phyloP scores from a whole-genome alignment of 495 filamentous ascomycete species.

The Astrothelium macrocarpum region DNA sequence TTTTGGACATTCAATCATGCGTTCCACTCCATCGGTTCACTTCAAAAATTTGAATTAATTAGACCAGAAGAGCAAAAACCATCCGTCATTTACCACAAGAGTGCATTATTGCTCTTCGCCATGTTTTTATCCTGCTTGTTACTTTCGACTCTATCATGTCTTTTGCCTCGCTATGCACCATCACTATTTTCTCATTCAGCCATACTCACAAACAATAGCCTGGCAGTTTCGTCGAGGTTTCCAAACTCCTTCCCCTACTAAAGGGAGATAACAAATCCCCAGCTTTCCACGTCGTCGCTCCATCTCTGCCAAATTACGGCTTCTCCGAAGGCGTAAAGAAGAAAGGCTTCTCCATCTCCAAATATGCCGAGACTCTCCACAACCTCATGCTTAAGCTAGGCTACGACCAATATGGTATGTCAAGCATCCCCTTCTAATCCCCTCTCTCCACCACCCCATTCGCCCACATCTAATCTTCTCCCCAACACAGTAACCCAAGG shows the following conservation, averaged over 20 bases:
- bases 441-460: not conserved
- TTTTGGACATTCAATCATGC: not conserved
- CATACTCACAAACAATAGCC: conserved; percentile 41
- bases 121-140: not conserved
- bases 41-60: not conserved
- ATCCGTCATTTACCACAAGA: no score
- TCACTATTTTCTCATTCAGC: not conserved
- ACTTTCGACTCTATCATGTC: not conserved
- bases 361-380: conserved; percentile 55
- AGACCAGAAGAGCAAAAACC: no score
- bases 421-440: not conserved
- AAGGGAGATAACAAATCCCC: conserved; percentile 35
- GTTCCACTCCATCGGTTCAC: not conserved
- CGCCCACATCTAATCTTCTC: not conserved
- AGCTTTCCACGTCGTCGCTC: conserved; percentile 59
- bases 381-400: conserved; percentile 58
- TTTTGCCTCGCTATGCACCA: not conserved
- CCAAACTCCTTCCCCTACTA: conserved; percentile 51
- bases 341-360: conserved; percentile 45
- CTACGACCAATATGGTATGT: conserved; percentile 54
- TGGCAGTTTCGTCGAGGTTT: conserved; percentile 58
- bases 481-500: conserved; percentile 44
- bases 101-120: not conserved
- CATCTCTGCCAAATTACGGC: conserved; percentile 63
- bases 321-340: conserved; percentile 49